A percentile compares a stretch with the other conserved stretches of the same genome.
Evolutionary conservation across 179 eudicot genomes (phyloP).

Genomic region (Beta macrorhiza): DNA sequence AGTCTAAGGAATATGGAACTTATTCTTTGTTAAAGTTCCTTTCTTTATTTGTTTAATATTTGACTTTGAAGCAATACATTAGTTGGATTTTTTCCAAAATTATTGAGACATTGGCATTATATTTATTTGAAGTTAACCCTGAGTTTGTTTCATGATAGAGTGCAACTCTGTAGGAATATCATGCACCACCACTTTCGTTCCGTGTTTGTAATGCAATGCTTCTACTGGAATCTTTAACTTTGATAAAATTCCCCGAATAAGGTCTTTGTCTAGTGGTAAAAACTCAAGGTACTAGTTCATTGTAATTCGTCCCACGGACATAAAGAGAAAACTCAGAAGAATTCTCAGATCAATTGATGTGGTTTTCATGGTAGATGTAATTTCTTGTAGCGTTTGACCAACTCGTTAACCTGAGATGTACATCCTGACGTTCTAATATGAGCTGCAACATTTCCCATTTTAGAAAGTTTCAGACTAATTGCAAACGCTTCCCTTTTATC

Average conservation of each 20-base stretch:
- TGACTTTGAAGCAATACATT: not conserved
- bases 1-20: slow-evolving; percentile 1
- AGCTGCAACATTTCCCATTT: too few relatives aligned
- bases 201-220: not conserved
- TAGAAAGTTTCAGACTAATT: too few relatives aligned
- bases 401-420: not conserved
- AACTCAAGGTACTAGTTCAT: too few relatives aligned
- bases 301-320: not conserved
- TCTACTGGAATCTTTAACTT: not conserved
- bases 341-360: not conserved
- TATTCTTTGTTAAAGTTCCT: not conserved
- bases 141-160: not conserved
- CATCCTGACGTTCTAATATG: too few relatives aligned
- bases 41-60: not conserved
- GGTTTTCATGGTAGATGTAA: not conserved
- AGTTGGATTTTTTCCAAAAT: slow-evolving; percentile 2
- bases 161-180: not conserved
- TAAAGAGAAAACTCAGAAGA: not conserved
- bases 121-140: not conserved
- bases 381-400: not conserved
- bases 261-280: not conserved
- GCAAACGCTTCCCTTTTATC: too few relatives aligned
- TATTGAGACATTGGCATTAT: slow-evolving; percentile 10
- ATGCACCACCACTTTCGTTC: not conserved
- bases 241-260: not conserved